These are phyloP conservation scores for Cercospora janseana DNA, from an alignment of 2,329 filamentous ascomycete genomes.

Conservation along the genomic window DNA sequence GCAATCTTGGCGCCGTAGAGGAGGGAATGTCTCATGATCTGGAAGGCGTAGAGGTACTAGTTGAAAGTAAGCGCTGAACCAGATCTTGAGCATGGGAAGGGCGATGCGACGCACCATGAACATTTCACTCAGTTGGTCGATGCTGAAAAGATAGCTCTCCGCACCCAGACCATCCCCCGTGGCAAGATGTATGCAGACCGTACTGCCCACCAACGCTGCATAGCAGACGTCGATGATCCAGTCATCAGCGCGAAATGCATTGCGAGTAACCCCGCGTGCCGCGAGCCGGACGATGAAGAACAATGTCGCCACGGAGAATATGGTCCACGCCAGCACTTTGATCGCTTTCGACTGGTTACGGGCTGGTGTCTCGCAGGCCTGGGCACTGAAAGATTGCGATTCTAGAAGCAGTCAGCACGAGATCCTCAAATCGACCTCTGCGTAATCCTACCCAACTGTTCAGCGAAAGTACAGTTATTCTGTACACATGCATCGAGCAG, in stretches of 20 bases:
- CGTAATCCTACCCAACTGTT: conserved; percentile 13
- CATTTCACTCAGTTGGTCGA: conserved; percentile 9
- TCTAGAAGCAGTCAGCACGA: neutral
- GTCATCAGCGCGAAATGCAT: conserved; percentile 10
- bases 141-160: conserved; percentile 10
- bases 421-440: too few relatives aligned
- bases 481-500: conserved; percentile 12
- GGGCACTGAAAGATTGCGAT: neutral
- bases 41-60: conserved; percentile 14
- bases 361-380: neutral
- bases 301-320: conserved; percentile 7
- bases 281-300: conserved; percentile 5
- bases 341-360: neutral
- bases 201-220: conserved; percentile 10
- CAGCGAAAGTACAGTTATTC: conserved; percentile 12
- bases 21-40: conserved; percentile 9
- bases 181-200: conserved; percentile 6
- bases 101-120: conserved; percentile 2
- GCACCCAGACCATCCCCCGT: conserved; percentile 12
- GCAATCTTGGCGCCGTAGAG: conserved; percentile 15
- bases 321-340: conserved; percentile 13
- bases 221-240: conserved; percentile 10
- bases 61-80: neutral
- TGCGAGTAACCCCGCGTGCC: neutral
- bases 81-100: neutral